Conservation (phyloP, 164 flowering plant genomes). For the Tetrastigma voinierianum region DNA sequence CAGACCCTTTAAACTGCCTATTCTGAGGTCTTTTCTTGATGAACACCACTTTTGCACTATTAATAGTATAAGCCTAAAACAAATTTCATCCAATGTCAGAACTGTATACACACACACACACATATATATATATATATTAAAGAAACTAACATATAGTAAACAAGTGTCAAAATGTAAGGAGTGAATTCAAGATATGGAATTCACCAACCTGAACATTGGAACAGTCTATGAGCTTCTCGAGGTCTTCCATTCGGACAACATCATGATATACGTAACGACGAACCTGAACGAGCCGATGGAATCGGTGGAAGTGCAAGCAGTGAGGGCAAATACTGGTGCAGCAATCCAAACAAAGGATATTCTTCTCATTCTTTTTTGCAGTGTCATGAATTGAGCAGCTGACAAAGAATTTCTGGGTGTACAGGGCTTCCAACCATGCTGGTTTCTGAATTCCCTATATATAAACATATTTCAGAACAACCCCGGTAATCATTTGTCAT, state of each 20-base stretch:
- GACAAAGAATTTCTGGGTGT: slow-evolving; percentile 64
- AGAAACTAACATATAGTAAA: too few species aligned
- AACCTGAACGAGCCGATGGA: slow-evolving; percentile 77
- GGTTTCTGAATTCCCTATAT: slow-evolving; percentile 84
- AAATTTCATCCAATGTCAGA: not conserved
- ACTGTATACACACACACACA: too few species aligned
- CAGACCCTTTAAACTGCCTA: slow-evolving; percentile 89
- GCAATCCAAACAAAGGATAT: slow-evolving; percentile 85
- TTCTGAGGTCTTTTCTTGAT: slow-evolving; percentile 93
- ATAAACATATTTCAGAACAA: not conserved
- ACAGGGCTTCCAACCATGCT: slow-evolving; percentile 87
- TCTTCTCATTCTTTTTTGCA: slow-evolving; percentile 90
- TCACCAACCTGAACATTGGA: slow-evolving; percentile 74
- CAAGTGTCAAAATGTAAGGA: not conserved
- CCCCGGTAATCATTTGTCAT: not conserved
- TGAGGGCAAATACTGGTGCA: slow-evolving; percentile 94
- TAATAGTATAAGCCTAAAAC: slow-evolving; percentile 83
- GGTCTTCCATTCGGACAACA: slow-evolving; percentile 84
- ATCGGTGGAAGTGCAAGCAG: slow-evolving; percentile 68
- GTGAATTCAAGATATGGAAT: not conserved
- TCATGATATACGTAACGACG: slow-evolving; percentile 91
- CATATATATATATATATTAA: not conserved
- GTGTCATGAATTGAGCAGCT: slow-evolving; percentile 68
- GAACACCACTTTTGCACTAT: slow-evolving; percentile 89
- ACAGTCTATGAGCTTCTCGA: slow-evolving; percentile 85